Evolutionary conservation across 2,329 filamentous ascomycete genomes (phyloP).

Genomic region (Diaporthe sp.): DNA sequence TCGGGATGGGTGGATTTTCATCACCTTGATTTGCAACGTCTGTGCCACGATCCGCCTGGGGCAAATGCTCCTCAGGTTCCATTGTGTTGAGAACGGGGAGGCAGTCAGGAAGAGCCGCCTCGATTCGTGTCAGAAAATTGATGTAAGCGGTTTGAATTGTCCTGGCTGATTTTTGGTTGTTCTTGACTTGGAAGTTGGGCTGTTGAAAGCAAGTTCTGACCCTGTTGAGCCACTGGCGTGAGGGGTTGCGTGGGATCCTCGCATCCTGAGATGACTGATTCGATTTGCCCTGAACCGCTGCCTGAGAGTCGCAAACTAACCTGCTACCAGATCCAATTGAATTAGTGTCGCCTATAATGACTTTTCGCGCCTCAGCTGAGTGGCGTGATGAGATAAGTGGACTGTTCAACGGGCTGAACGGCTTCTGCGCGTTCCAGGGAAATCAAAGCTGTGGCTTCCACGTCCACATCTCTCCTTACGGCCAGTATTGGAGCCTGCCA

Average conservation of each 20-base stretch:
- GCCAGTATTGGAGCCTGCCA: neutral
- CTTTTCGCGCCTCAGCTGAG: neutral
- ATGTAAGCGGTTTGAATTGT: neutral
- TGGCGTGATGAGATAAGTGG: neutral
- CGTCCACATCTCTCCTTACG: neutral
- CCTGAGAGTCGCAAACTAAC: too few relatives aligned
- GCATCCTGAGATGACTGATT: too few relatives aligned
- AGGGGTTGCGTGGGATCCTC: too few relatives aligned
- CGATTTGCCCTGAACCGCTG: too few relatives aligned
- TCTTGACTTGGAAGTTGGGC: neutral
- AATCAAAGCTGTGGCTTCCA: neutral
- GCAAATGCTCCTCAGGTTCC: neutral
- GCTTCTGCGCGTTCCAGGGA: neutral
- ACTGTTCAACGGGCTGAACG: neutral
- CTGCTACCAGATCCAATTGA: neutral
- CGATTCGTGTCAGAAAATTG: neutral
- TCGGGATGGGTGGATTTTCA: neutral
- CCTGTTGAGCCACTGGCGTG: too few relatives aligned
- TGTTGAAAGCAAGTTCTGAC: neutral
- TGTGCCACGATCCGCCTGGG: neutral
- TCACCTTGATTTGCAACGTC: neutral
- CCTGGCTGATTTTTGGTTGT: neutral
- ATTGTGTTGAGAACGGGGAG: neutral
- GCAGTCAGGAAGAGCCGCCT: neutral
- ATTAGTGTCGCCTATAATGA: neutral